phyloP scores from a whole-genome alignment of 2,329 filamentous ascomycete genomes.

The Rugonectria rugulosa region DNA sequence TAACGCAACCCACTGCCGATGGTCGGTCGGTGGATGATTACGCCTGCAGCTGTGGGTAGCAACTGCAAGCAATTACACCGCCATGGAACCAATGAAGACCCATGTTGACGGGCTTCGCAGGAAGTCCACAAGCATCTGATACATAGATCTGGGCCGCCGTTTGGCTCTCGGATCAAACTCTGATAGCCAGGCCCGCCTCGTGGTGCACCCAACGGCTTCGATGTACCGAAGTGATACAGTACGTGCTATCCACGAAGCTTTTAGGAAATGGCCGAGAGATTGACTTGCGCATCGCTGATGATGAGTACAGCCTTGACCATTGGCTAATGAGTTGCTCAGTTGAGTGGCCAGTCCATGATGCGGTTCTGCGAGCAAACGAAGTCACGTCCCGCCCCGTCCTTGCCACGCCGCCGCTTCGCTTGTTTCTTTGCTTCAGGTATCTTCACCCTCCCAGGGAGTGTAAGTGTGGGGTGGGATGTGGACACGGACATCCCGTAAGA shows the following conservation, averaged over 20 bases:
- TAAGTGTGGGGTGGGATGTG: slow-evolving; percentile 17
- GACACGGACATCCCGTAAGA: slow-evolving; percentile 15
- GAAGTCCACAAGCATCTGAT: slow-evolving; percentile 21
- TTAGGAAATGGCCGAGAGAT: not conserved
- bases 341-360: not conserved
- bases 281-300: not conserved
- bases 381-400: slow-evolving; percentile 17
- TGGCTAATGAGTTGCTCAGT: not conserved
- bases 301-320: too few species aligned
- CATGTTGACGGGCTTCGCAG: slow-evolving; percentile 2
- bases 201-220: slow-evolving; percentile 5
- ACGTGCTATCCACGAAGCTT: not conserved
- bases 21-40: slow-evolving; percentile 16
- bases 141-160: slow-evolving; percentile 19
- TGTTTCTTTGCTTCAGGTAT: slow-evolving; percentile 2
- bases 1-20: slow-evolving; percentile 11
- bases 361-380: slow-evolving; percentile 5
- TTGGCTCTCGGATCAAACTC: slow-evolving; percentile 1
- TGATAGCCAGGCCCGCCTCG: slow-evolving; percentile 6
- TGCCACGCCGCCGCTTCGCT: slow-evolving; percentile 6
- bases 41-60: slow-evolving; percentile 19
- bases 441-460: slow-evolving; percentile 1
- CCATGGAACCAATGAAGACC: slow-evolving; percentile 19
- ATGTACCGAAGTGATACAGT: not conserved
- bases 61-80: slow-evolving; percentile 22